Conservation (phyloP, 1,284 basidiomycete species). For the Irpex sp. region DNA sequence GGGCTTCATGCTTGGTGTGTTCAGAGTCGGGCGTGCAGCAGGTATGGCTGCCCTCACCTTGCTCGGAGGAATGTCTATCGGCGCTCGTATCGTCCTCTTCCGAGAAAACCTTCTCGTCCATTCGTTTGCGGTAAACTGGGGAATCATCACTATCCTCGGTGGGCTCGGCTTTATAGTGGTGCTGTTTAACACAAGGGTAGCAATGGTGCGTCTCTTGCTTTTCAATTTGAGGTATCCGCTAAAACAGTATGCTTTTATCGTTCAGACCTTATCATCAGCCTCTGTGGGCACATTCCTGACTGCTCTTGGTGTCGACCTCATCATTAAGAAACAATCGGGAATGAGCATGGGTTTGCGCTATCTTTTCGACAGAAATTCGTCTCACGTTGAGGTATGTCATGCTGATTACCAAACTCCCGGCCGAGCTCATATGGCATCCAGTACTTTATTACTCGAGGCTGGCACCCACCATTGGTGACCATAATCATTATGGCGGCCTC, state of each 20-base stretch:
- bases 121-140: conserved; percentile 45
- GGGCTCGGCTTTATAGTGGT: conserved; percentile 37
- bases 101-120: conserved; percentile 45
- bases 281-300: conserved; percentile 58
- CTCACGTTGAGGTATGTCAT: conserved; percentile 49
- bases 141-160: conserved; percentile 42
- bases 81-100: conserved; percentile 51
- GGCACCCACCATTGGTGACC: conserved; percentile 17
- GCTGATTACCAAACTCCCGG: conserved; percentile 32
- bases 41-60: conserved; percentile 45
- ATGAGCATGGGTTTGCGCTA: conserved; percentile 60
- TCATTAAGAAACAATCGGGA: conserved; percentile 53
- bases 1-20: conserved; percentile 49
- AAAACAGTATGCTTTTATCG: conserved; percentile 28
- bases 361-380: conserved; percentile 57
- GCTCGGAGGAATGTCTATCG: conserved; percentile 53
- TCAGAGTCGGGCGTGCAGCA: conserved; percentile 43
- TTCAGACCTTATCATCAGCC: conserved; percentile 39
- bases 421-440: conserved; percentile 6
- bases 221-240: neutral
- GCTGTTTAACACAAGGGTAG: conserved; percentile 41
- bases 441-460: conserved; percentile 18
- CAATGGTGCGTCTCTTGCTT: conserved; percentile 43
- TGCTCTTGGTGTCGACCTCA: conserved; percentile 51
- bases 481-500: conserved; percentile 23